Conservation (phyloP, 2,329 filamentous ascomycete species). For the Cryphonectria nitschkei region DNA sequence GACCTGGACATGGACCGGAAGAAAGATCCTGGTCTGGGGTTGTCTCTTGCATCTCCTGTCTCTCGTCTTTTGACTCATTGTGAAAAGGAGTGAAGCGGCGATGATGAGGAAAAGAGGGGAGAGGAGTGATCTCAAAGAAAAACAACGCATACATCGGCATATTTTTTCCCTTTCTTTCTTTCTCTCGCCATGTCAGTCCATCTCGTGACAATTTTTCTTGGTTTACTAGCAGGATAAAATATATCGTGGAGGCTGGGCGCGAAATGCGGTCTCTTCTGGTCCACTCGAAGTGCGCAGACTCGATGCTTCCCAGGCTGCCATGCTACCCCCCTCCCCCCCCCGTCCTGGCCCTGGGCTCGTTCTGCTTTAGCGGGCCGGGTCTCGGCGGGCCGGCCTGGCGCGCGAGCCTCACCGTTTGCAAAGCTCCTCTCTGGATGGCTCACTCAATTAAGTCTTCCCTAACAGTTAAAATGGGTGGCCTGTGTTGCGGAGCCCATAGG, state of each 20-base stretch:
- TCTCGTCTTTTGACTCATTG: not conserved
- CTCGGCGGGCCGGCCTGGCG: constrained; percentile 22
- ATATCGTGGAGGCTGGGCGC: constrained; percentile 18
- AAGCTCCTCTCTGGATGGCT: constrained; percentile 4
- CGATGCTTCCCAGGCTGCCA: constrained; percentile 20
- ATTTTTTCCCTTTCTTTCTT: not conserved
- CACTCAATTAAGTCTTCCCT: not conserved
- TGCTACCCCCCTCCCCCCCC: not conserved
- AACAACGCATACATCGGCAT: not conserved
- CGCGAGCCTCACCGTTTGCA: constrained; percentile 21
- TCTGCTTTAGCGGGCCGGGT: constrained; percentile 10
- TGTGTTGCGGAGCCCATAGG: not conserved
- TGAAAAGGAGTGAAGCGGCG: not conserved
- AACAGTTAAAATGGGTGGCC: not conserved
- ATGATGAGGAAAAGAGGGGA: not conserved
- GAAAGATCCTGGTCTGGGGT: constrained; percentile 3
- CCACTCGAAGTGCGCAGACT: constrained; percentile 17
- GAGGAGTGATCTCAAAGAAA: not conserved
- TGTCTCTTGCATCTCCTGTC: not conserved
- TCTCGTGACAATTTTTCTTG: not conserved
- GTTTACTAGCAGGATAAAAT: not conserved
- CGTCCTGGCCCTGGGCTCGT: not conserved
- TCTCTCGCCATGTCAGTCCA: not conserved
- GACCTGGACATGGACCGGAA: constrained; percentile 8
- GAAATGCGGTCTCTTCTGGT: constrained; percentile 20